Conservation (phyloP, 441 rosid species). For the Aquilaria agallochum region DNA sequence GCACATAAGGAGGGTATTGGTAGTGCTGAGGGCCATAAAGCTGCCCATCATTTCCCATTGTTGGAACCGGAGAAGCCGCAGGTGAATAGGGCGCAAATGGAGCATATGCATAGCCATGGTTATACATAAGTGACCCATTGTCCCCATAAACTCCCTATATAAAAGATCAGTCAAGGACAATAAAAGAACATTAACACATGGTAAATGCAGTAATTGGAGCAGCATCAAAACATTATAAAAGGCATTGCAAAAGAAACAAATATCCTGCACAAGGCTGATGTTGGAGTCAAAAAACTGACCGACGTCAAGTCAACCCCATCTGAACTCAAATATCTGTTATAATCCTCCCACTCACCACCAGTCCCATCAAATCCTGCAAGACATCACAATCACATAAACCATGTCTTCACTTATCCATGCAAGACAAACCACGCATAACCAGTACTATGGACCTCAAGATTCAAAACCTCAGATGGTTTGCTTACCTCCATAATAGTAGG, state of each 20-base stretch:
- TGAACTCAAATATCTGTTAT: conserved; percentile 42
- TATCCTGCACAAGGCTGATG: neutral
- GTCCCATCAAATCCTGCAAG: conserved; percentile 37
- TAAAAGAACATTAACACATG: too few relatives aligned
- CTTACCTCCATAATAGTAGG: conserved; percentile 50
- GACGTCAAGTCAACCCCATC: conserved; percentile 66
- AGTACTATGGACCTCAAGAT: neutral
- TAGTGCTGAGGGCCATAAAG: conserved; percentile 76
- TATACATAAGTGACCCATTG: conserved; percentile 60
- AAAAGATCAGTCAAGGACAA: neutral
- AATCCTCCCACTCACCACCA: conserved; percentile 59
- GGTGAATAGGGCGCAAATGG: conserved; percentile 69
- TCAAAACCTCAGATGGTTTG: neutral
- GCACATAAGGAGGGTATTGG: conserved; percentile 69
- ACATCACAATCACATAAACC: neutral
- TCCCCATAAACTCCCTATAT: conserved; percentile 62
- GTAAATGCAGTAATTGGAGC: too few relatives aligned
- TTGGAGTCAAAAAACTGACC: conserved; percentile 24
- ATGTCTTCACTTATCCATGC: neutral
- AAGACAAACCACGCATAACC: neutral
- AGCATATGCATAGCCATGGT: conserved; percentile 60
- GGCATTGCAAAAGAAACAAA: neutral
- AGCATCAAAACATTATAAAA: neutral
- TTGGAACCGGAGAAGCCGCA: conserved; percentile 70
- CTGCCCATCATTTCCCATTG: conserved; percentile 64